Evolutionary conservation across 148 eudicot genomes (phyloP), one percentile per base, ranked within the genome.

Genomic region (Vaccinium darrowii): DNA sequence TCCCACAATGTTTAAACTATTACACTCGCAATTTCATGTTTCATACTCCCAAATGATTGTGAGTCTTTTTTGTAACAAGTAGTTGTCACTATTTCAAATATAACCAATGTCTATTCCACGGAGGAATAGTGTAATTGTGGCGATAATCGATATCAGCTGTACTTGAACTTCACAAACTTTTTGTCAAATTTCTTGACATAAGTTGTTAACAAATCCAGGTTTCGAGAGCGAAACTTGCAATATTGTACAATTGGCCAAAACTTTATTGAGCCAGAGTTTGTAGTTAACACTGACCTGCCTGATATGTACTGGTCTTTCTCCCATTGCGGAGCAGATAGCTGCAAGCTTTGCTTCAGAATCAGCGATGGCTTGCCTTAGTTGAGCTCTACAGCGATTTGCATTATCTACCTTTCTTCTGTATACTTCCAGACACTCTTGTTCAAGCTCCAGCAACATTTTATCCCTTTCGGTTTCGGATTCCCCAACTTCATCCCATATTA

Each of bases 401-500:
- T 88, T 86, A 90, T 92, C 93, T 82, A 91, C 94, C 87, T 85
- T 92, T 84, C 93, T 90, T 76, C 91, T 84, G 85, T 92, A 92
- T 51, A 92, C 92, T 84, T 92, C 93, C 47, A 92, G 88, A 82
- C 94, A 92, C 84, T 92, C 93, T 72, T 85, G 90, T 84, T 92
- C 94, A 57, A 92, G 90, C 91, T 92, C 92, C 67, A 87, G 87
- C 80, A 92, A 78, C 92, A 90, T 90, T 84, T 85, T 91, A 80
- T 92, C 94, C 57, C 91, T 89, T 5, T 90, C 90, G 2, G 84
- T 56, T 84, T 91, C 94, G 23, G 89, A 23, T 81, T 92, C 94
- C 18, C 94, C 94, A 30, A 92, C 91, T 77, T 92, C 94, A 88
- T 92, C 93, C 94, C 94, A 92, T 83, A 91, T 92, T 81, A 90